Evolutionary conservation across 2,329 filamentous ascomycete species (phyloP).

Genomic region (Madurella fahalii): DNA sequence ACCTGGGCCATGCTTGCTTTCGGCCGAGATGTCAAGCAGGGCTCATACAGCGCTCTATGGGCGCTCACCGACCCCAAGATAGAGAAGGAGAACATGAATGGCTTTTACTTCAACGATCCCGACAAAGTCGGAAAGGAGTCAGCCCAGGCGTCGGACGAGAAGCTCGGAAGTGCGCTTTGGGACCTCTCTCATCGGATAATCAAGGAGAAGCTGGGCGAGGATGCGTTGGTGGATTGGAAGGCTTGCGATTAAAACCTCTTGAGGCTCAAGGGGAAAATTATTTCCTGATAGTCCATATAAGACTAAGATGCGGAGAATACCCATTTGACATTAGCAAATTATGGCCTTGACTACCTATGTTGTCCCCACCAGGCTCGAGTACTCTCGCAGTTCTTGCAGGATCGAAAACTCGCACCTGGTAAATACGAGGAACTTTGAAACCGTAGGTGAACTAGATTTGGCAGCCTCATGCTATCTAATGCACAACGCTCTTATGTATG

Average conservation of each 20-base stretch:
- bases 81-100: slow-evolving; percentile 40
- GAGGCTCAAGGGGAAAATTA: not conserved
- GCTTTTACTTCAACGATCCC: slow-evolving; percentile 40
- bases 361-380: no score
- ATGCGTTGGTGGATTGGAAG: slow-evolving; percentile 36
- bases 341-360: no score
- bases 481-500: no score
- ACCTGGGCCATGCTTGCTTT: slow-evolving; percentile 33
- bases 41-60: slow-evolving; percentile 41
- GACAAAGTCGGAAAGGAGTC: slow-evolving; percentile 37
- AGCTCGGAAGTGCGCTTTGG: slow-evolving; percentile 38
- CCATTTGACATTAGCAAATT: no score
- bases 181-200: slow-evolving; percentile 37
- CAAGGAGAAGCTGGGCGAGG: slow-evolving; percentile 38
- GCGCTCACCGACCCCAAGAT: slow-evolving; percentile 39
- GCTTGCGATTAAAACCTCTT: slow-evolving; percentile 15
- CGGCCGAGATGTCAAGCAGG: slow-evolving; percentile 38
- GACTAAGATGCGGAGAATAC: no score
- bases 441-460: no score
- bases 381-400: no score
- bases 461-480: no score
- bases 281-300: no score
- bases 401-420: no score
- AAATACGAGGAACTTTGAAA: no score
- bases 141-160: slow-evolving; percentile 36